Evolutionary conservation across 768 basidiomycete genomes (phyloP).

Genomic region (Leccinum aurantiacum): DNA sequence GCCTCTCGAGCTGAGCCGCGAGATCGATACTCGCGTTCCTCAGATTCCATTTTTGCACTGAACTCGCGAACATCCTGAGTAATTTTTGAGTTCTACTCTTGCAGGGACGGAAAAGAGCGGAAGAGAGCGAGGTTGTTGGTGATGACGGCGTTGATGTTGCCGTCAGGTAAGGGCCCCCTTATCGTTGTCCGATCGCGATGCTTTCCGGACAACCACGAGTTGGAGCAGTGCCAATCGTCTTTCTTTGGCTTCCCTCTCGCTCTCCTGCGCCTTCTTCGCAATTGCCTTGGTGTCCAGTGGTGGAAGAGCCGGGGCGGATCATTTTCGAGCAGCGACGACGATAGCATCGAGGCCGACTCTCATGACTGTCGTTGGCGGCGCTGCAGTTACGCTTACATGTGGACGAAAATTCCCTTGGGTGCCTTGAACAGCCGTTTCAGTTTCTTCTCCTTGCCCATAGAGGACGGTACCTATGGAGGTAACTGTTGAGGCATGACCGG

Average conservation of each 20-base stretch:
- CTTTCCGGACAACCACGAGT: too few relatives aligned
- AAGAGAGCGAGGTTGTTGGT: slow-evolving; percentile 88
- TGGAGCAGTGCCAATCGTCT: slow-evolving; percentile 34
- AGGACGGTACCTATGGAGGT: slow-evolving; percentile 26
- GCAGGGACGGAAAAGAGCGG: slow-evolving; percentile 74
- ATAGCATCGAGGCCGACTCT: slow-evolving; percentile 52
- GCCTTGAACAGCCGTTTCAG: slow-evolving; percentile 73
- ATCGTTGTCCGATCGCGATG: too few relatives aligned
- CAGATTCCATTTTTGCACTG: slow-evolving; percentile 79
- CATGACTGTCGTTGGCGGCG: slow-evolving; percentile 69
- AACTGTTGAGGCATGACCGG: slow-evolving; percentile 47
- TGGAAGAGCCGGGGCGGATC: slow-evolving; percentile 37
- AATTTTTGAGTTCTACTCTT: slow-evolving; percentile 91
- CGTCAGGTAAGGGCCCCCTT: slow-evolving; percentile 32
- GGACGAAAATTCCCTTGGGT: slow-evolving; percentile 48
- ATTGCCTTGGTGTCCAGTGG: slow-evolving; percentile 50
- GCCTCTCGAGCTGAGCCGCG: slow-evolving; percentile 74
- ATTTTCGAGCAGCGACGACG: slow-evolving; percentile 57
- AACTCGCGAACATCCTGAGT: slow-evolving; percentile 81
- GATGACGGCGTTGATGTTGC: slow-evolving; percentile 77
- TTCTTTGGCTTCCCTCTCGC: slow-evolving; percentile 82
- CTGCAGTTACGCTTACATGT: slow-evolving; percentile 50
- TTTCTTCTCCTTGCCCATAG: slow-evolving; percentile 61
- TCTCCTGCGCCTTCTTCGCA: slow-evolving; percentile 67
- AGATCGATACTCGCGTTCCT: slow-evolving; percentile 83